Percentiles rank a stretch among this genome's conserved stretches.
Evolutionary conservation across 2,329 filamentous ascomycete genomes (phyloP).

Genomic region (Mycosphaerella arachidis): DNA sequence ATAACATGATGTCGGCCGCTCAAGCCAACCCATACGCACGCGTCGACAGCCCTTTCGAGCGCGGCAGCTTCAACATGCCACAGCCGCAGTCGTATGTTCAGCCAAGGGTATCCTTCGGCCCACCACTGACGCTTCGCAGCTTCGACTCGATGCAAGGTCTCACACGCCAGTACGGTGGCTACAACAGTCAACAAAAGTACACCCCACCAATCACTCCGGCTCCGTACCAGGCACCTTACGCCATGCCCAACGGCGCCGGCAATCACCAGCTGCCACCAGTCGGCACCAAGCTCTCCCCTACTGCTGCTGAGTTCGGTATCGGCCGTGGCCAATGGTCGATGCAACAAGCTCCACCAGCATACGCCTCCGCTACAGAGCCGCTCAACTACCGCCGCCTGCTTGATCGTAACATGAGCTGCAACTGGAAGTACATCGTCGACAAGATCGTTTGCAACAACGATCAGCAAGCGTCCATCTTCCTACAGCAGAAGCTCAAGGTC

Average conservation of each 20-base stretch:
- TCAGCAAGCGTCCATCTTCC: slow-evolving; percentile 96
- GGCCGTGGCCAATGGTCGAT: slow-evolving; percentile 34
- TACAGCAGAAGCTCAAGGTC: slow-evolving; percentile 98
- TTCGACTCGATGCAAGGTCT: slow-evolving; percentile 15
- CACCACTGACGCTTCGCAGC: slow-evolving; percentile 12
- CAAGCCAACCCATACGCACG: slow-evolving; percentile 13
- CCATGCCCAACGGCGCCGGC: slow-evolving; percentile 10
- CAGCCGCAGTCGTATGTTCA: slow-evolving; percentile 17
- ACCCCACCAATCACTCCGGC: slow-evolving; percentile 30
- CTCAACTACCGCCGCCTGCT: slow-evolving; percentile 93
- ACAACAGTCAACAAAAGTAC: slow-evolving; percentile 12
- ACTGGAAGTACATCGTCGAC: slow-evolving; percentile 99
- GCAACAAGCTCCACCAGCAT: slow-evolving; percentile 42
- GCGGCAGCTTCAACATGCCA: slow-evolving; percentile 15
- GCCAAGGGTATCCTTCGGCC: neutral
- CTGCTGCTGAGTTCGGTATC: slow-evolving; percentile 44
- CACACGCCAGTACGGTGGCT: slow-evolving; percentile 9
- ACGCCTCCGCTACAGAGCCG: slow-evolving; percentile 81
- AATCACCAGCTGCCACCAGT: slow-evolving; percentile 27
- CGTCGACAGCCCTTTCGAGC: slow-evolving; percentile 14
- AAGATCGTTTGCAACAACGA: slow-evolving; percentile 99
- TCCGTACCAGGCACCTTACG: slow-evolving; percentile 18
- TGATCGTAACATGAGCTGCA: slow-evolving; percentile 92
- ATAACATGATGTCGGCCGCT: slow-evolving; percentile 15
- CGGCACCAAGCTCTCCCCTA: slow-evolving; percentile 43